These are phyloP conservation scores for Lactarius deliciosus DNA, from an alignment of 768 basidiomycete genomes.

Conservation along the genomic window DNA sequence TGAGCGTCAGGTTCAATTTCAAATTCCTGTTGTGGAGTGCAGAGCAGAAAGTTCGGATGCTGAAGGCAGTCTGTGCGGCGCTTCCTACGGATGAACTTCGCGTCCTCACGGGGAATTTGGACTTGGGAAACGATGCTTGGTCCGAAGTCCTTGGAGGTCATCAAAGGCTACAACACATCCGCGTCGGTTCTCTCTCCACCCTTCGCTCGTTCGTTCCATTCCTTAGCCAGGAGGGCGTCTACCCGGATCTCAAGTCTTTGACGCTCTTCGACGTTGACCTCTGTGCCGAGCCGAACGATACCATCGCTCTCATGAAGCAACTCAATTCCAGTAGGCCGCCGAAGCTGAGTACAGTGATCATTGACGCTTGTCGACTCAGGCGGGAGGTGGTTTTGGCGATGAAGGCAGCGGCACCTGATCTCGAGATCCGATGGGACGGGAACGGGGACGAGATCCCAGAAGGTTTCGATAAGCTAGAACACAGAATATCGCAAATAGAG, in stretches of 20 bases:
- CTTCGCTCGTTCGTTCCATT: slow-evolving; percentile 15
- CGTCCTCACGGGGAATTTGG: slow-evolving; percentile 16
- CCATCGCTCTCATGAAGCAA: not conserved
- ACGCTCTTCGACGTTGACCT: slow-evolving; percentile 11
- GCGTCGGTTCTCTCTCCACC: slow-evolving; percentile 16
- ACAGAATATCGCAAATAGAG: too few relatives aligned
- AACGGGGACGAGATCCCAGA: not conserved
- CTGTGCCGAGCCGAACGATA: not conserved
- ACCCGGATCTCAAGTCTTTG: slow-evolving; percentile 19
- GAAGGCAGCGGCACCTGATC: not conserved
- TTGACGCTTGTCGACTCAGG: slow-evolving; percentile 14
- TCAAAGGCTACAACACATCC: slow-evolving; percentile 14
- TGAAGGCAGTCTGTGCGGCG: slow-evolving; percentile 16
- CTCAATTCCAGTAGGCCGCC: slow-evolving; percentile 15
- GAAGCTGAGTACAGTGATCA: slow-evolving; percentile 9
- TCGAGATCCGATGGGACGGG: slow-evolving; percentile 22
- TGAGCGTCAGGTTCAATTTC: slow-evolving; percentile 14
- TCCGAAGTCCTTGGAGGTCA: slow-evolving; percentile 14
- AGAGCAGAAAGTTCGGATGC: slow-evolving; percentile 24
- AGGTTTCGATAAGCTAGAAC: not conserved
- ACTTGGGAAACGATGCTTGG: slow-evolving; percentile 19
- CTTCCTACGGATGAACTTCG: slow-evolving; percentile 17
- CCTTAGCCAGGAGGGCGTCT: slow-evolving; percentile 10
- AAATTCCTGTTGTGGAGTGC: slow-evolving; percentile 22
- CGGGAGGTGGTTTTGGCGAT: slow-evolving; percentile 9